These are phyloP conservation scores for Stagonosporopsis chrysanthemi DNA, from an alignment of 2,329 filamentous ascomycete genomes.

Conservation along the genomic window DNA sequence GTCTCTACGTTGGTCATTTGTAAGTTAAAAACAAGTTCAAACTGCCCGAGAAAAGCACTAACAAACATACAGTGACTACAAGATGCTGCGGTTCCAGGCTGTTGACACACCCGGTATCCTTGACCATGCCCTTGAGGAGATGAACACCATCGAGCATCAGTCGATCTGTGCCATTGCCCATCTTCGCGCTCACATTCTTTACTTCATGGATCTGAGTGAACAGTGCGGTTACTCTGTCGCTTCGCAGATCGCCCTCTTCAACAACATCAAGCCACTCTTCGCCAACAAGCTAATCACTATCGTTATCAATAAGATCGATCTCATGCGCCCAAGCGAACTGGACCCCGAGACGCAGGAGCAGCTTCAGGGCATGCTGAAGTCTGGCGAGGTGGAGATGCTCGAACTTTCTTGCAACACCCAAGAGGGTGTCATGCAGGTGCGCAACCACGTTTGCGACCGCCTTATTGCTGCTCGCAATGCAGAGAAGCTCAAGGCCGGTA, in stretches of 20 bases:
- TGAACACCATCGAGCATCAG: conserved; percentile 99
- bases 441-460: conserved; percentile 92
- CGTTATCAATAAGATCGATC: conserved; percentile 98
- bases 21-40: conserved; percentile 18
- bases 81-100: conserved; percentile 86
- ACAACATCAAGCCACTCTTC: conserved; percentile 92
- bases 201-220: conserved; percentile 98
- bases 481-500: conserved; percentile 91
- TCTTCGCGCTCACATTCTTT: conserved; percentile 90
- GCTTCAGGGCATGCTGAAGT: conserved; percentile 80
- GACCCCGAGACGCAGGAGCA: conserved; percentile 79
- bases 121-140: conserved; percentile 96
- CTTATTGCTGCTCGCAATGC: conserved; percentile 91
- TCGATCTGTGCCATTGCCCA: conserved; percentile 97
- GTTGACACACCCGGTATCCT: conserved; percentile 99
- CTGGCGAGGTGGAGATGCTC: conserved; percentile 89
- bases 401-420: conserved; percentile 94
- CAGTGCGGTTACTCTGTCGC: conserved; percentile 94
- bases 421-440: conserved; percentile 92
- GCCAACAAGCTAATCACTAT: conserved; percentile 97
- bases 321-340: conserved; percentile 85
- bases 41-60: conserved; percentile 79
- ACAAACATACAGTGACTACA: conserved; percentile 71
- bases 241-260: conserved; percentile 93
- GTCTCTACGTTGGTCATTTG: conserved; percentile 95